Percentiles rank a stretch among this genome's conserved stretches.
Evolutionary conservation across 192 early-diverging fungal genomes (phyloP).

Genomic region (Coemansia sp.): DNA sequence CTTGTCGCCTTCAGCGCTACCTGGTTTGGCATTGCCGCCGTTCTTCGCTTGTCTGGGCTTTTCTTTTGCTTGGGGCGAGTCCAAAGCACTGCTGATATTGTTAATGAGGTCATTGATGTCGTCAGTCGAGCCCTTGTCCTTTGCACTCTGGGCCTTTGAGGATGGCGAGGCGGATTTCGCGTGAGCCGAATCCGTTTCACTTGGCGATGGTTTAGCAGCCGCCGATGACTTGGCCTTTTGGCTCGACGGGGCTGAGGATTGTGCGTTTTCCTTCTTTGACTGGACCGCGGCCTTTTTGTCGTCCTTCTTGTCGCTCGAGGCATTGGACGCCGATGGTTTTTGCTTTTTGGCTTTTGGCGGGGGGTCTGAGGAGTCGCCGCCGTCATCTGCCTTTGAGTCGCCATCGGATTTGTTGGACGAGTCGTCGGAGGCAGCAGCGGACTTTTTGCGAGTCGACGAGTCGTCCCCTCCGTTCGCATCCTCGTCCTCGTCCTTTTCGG

Average conservation of each 20-base stretch:
- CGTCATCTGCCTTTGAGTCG: slow-evolving; percentile 1
- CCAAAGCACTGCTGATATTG: background rate
- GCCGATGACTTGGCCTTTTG: background rate
- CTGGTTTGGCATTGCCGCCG: background rate
- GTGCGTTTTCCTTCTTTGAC: slow-evolving; percentile 9
- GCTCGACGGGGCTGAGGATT: background rate
- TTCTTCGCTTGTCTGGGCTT: slow-evolving; percentile 7
- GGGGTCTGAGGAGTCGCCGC: background rate
- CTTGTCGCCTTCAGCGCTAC: slow-evolving; percentile 11
- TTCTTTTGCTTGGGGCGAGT: slow-evolving; percentile 3
- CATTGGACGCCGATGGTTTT: background rate
- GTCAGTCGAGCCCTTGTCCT: background rate
- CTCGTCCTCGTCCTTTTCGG: slow-evolving; percentile 44
- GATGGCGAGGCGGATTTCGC: slow-evolving; percentile 4
- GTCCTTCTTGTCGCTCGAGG: background rate
- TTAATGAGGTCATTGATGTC: background rate
- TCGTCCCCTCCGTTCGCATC: slow-evolving; percentile 14
- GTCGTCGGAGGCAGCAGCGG: slow-evolving; percentile 7
- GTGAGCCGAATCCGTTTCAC: background rate
- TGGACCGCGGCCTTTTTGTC: slow-evolving; percentile 5
- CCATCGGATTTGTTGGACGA: background rate
- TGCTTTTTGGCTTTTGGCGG: slow-evolving; percentile 15
- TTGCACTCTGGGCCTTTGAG: background rate
- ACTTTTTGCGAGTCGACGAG: slow-evolving; percentile 8
- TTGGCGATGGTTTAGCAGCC: slow-evolving; percentile 1